Base-by-base conservation (phyloP, 257 asterid genomes). In the Solanum tarijense region DNA sequence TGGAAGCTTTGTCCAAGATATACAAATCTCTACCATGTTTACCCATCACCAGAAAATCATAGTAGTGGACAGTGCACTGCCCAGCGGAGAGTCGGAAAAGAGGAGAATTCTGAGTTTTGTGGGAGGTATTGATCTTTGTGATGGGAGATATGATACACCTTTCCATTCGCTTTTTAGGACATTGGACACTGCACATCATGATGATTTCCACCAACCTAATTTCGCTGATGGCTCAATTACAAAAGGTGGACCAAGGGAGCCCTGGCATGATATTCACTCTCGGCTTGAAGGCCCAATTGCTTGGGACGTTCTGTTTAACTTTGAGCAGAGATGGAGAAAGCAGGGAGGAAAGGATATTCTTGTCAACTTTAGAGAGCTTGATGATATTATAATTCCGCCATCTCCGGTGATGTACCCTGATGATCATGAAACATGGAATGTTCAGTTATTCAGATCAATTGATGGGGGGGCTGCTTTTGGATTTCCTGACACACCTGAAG, bases 391-490 rank as follows among this genome's bases (percentile, higher is more conserved):
- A 43, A 90, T 93, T 36, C 91, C 99, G 7, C 98, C 99, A 2
- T 95, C 99, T 69, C 95, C 98, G 0, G 98, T 94, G n/a, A 94
- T 68, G 91, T 90, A 88, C 91, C 94, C 91, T 3, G 95, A 96
- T 43, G 98, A 96, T 87, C 91, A 85, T 2, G 98, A 96, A 83
- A 85, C 95, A 20, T 96, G 98, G 98, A 93, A 94, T 55, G 98
- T 96, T 65, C 98, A 96, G 46, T 86, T 96, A 29, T 96, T 96
- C 69, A 85, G 98, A 58, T 96, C 99, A 20, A 74, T 74, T 74
- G 98, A 96, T 60, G 99, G 96, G 14, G 98, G 98, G 74, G 98
- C 99, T 7, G 99, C 98, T 12, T 96, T 95, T 88, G 99, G 96
- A n/a, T 95, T 96, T 91, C 98, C 99, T 0, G 98, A 95, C 60